Evolutionary conservation across 2,329 filamentous ascomycete species (phyloP), one percentile per base, ranked within the genome.

Genomic region (Ophiostoma sp.): DNA sequence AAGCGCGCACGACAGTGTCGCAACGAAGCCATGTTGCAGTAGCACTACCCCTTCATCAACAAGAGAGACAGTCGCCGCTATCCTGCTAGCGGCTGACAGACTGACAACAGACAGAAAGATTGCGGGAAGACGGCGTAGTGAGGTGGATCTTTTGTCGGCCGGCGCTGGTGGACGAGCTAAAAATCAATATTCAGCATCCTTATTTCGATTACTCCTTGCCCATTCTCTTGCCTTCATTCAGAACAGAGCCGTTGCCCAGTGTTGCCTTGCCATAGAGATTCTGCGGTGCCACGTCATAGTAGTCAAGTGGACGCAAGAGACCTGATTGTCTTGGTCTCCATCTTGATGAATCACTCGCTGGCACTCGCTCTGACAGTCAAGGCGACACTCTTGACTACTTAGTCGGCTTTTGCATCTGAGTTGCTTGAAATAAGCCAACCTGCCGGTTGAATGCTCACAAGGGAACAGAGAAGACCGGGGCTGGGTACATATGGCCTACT

Each of bases 171-270:
- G 23, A 13, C 23, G 52, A 11, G 10, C 52, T 31, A 57, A 57
- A 15, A 57, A 57, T 57, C 52, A 57, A 57, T 57, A 57, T 57
- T 57, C 52, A 31, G 52, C 23, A n/a, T 57, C 48, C 48, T 54
- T 57, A 15, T 57, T 57, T 57, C 44, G 23, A 57, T 31, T 57
- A 31, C 52, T 57, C n/a, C 52, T 57, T 57, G 27, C 23, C 52
- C 10, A 57, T 57, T 57, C 27, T 15, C 44, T 6, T 48, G 17
- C 20, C 44, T 48, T n/a, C 17, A 48, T 48, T 48, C 10, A 31
- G 39, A 41, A 41, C 8, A 20, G 17, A n/a, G 44, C 17, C 20
- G n/a, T n/a, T n/a, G 44, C 39, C 15, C 39, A 41, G 39, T 41
- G 48, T 23, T 23, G 48, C 23, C 17, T 48, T 52, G 48, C 48